Base-by-base conservation (phyloP, 305 asterid genomes). In the Fraxinus sp. region DNA sequence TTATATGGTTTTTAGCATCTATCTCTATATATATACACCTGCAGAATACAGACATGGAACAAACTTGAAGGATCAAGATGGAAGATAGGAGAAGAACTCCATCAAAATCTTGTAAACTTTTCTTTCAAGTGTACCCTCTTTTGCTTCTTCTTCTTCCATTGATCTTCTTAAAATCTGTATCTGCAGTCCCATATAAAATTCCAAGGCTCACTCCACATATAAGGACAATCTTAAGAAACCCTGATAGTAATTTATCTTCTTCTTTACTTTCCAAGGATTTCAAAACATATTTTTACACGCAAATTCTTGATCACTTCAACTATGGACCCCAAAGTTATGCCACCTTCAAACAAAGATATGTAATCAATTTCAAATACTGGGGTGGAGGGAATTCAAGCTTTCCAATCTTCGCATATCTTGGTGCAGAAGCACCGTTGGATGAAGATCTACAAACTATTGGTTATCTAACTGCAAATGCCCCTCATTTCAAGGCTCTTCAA, bases 291-390 rank as follows among this genome's bases (percentile, higher is more conserved):
- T 89, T 33, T 30, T 94, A 91, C 76, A 80, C 55, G 3, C 98
- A 94, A 84, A 91, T 94, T 3, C 87, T 94, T 13, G 98, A 94
- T 79, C 98, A 94, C 78, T 94, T 94, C 81, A 91, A 90, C 83
- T 93, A 88, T 5, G 87, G 90, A 55, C 91, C 95, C 0, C 62
- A 83, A 3, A 90, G 97, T 72, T 94, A 89, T 79, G 84, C 86
- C 62, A 89, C 89, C 32, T 94, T 94, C 86, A 75, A 84, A 6
- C 98, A 94, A 74, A 88, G 83, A 79, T 93, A 91, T 5, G 89
- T 90, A 1, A 83, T 91, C 52, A 86, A 83, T 70, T 85, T 87
- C 11, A 86, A 88, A 55, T 32, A 86, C 8, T 94, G 96, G 97
- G 95, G 91, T 36, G 95, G 96, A 7, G 85, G 90, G 0, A 44